These are phyloP conservation scores for Gossypium arboreum DNA, from an alignment of 345 rosid genomes.

Conservation along the genomic window DNA sequence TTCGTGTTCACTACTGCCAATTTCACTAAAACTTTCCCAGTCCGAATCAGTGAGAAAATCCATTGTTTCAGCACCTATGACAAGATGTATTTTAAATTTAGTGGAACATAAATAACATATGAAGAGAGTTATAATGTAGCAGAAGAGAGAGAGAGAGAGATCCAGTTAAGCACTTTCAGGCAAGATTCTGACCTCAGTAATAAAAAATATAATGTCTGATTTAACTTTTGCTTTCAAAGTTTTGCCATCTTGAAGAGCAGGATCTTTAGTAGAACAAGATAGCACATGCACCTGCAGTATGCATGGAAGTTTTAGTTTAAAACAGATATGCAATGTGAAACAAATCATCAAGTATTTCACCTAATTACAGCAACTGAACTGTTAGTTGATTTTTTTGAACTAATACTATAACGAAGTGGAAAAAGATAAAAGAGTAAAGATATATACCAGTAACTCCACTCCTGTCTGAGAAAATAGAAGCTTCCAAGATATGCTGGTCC, in stretches of 20 bases:
- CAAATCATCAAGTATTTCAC: not conserved
- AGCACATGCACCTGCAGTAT: conserved; percentile 1
- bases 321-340: not conserved
- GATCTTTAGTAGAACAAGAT: not conserved
- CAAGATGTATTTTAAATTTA: conserved; percentile 17
- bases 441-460: conserved; percentile 1
- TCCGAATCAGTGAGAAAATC: conserved; percentile 66
- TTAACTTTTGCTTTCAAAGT: not conserved
- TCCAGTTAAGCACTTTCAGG: not conserved
- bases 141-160: conserved; percentile 10
- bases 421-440: not conserved
- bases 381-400: not conserved
- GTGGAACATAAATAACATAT: conserved; percentile 7
- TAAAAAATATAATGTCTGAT: not conserved
- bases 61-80: conserved; percentile 47
- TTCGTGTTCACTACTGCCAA: conserved; percentile 69
- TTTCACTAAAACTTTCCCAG: conserved; percentile 86
- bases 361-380: not conserved
- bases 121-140: conserved; percentile 13
- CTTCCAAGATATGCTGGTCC: not conserved
- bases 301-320: not conserved
- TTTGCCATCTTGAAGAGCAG: not conserved
- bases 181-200: not conserved
- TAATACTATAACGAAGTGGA: not conserved
- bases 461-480: conserved; percentile 3